Percentiles rank a stretch among this genome's conserved stretches.
These are phyloP conservation scores for Aspergillus ellipticus DNA, from an alignment of 495 filamentous ascomycete genomes.

Conservation along the genomic window DNA sequence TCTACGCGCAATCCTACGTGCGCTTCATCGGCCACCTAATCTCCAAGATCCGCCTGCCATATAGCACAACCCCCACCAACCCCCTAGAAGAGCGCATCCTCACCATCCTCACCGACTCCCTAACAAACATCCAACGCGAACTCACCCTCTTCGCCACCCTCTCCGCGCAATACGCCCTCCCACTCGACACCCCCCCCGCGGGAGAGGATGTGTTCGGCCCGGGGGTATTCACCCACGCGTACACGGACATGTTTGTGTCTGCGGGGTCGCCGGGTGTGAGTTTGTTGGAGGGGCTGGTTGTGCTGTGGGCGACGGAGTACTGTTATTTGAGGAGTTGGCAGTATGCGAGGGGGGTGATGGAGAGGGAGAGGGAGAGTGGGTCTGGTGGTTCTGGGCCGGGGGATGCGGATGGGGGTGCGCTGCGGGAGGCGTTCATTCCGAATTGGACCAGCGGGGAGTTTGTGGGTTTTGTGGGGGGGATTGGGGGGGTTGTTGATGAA, in stretches of 20 bases:
- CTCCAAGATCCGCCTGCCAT: slow-evolving; percentile 57
- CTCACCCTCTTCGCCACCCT: slow-evolving; percentile 65
- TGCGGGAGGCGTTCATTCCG: slow-evolving; percentile 59
- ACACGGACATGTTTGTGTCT: slow-evolving; percentile 54
- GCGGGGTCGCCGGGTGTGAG: slow-evolving; percentile 41
- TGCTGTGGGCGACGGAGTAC: slow-evolving; percentile 72
- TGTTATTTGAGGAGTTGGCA: slow-evolving; percentile 59
- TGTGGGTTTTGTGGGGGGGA: slow-evolving; percentile 48
- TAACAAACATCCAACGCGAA: slow-evolving; percentile 64
- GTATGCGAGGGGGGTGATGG: slow-evolving; percentile 45
- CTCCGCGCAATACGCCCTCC: slow-evolving; percentile 57
- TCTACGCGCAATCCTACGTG: slow-evolving; percentile 72
- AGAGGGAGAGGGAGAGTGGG: not conserved
- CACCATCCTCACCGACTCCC: slow-evolving; percentile 58
- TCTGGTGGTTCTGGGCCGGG: not conserved
- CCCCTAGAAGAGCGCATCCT: slow-evolving; percentile 45
- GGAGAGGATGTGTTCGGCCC: not conserved
- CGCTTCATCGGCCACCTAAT: slow-evolving; percentile 66
- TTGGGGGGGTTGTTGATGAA: slow-evolving; percentile 42
- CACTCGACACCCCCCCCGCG: slow-evolving; percentile 24
- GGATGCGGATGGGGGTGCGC: slow-evolving; percentile 60
- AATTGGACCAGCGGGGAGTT: slow-evolving; percentile 64
- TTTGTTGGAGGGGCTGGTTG: slow-evolving; percentile 62
- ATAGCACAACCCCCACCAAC: slow-evolving; percentile 13
- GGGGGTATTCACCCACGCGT: slow-evolving; percentile 28